Percentiles rank a stretch among this genome's conserved stretches.
Conservation (phyloP, 1,139 yeast species). For the Kodamaea ohmeri region DNA sequence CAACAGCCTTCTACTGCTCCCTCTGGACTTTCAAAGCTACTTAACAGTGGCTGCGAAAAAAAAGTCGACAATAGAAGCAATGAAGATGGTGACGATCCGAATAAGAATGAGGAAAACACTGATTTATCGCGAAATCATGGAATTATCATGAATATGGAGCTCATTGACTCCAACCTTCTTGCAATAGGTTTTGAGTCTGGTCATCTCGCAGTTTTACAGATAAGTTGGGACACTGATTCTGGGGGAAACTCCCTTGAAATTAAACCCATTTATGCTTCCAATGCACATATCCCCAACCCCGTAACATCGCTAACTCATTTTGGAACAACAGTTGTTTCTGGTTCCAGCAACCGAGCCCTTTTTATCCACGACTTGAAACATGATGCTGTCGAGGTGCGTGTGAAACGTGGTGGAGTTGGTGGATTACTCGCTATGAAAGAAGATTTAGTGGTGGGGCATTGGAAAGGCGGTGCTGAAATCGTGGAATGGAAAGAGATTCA, state of each 20-base stretch:
- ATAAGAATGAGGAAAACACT: too few species aligned
- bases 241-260: slow-evolving; percentile 19
- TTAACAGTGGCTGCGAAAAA: slow-evolving; percentile 12
- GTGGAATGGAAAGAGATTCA: slow-evolving; percentile 11
- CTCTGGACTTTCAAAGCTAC: background rate
- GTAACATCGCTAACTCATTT: slow-evolving; percentile 37
- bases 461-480: slow-evolving; percentile 39
- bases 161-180: slow-evolving; percentile 25
- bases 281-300: slow-evolving; percentile 50
- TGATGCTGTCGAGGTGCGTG: slow-evolving; percentile 2
- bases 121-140: slow-evolving; percentile 37
- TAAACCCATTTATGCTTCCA: slow-evolving; percentile 21
- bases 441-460: slow-evolving; percentile 31
- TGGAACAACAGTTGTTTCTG: slow-evolving; percentile 29
- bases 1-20: background rate
- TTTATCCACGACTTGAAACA: slow-evolving; percentile 23
- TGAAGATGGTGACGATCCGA: too few species aligned
- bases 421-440: slow-evolving; percentile 14
- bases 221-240: slow-evolving; percentile 19
- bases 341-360: slow-evolving; percentile 41
- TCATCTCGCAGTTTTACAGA: slow-evolving; percentile 35
- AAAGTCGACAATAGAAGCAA: too few species aligned
- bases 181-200: slow-evolving; percentile 61
- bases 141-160: slow-evolving; percentile 50
- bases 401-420: slow-evolving; percentile 13